phyloP scores from a whole-genome alignment of 2,329 filamentous ascomycete genomes.

The Penicillium oxalicum region DNA sequence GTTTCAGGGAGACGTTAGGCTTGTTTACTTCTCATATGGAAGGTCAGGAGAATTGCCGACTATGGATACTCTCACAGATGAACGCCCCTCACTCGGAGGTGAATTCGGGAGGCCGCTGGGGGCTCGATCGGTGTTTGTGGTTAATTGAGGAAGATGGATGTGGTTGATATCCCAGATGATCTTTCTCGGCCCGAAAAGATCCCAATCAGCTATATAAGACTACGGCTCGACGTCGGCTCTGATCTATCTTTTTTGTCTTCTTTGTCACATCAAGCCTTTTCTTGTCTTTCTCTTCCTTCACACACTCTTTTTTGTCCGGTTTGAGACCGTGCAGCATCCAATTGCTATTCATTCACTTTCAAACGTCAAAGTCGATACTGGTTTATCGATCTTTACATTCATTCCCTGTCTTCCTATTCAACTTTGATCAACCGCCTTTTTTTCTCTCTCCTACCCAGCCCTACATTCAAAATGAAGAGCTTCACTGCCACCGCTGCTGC shows the following conservation, averaged over 20 bases:
- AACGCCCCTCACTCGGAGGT: not conserved
- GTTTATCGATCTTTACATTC: conserved; percentile 18
- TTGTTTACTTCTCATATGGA: conserved; percentile 1
- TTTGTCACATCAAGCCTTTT: conserved; percentile 10
- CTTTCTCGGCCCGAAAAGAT: not conserved
- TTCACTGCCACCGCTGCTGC: conserved; percentile 35
- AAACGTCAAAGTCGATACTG: conserved; percentile 11
- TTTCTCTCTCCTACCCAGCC: not conserved
- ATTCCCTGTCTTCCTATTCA: conserved; percentile 1
- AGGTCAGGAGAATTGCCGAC: conserved; percentile 2
- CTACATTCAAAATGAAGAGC: conserved; percentile 38
- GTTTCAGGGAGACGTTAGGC: conserved; percentile 13
- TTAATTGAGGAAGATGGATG: conserved; percentile 9
- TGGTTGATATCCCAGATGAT: conserved; percentile 5
- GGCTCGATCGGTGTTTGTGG: conserved; percentile 10
- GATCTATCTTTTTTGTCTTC: not conserved
- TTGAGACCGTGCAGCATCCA: conserved; percentile 15
- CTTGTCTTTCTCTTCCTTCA: conserved; percentile 11
- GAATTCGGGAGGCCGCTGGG: not conserved
- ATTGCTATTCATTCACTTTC: conserved; percentile 10
- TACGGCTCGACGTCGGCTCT: not conserved
- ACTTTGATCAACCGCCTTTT: not conserved
- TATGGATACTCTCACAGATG: not conserved
- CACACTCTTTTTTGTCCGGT: conserved; percentile 16
- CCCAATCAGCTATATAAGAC: conserved; percentile 11